Conservation (phyloP, 2,329 filamentous ascomycete species). For the Lachnellula cervina region DNA sequence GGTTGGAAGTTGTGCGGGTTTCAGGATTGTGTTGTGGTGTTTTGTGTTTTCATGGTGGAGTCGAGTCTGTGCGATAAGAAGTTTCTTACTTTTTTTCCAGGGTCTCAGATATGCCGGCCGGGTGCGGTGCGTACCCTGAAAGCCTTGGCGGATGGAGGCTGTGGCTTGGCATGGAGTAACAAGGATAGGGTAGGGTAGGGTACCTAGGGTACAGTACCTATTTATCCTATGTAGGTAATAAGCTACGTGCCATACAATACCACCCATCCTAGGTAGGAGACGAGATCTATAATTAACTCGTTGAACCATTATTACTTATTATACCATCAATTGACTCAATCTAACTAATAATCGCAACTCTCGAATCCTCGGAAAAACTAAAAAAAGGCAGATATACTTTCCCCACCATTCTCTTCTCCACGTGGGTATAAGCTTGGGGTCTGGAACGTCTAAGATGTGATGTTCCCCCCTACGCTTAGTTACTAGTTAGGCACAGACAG, state of each 20-base stretch:
- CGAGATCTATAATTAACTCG: too few relatives aligned
- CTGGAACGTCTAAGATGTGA: slow-evolving; percentile 1
- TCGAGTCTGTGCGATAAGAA: neutral
- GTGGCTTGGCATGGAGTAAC: neutral
- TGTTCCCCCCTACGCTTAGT: neutral
- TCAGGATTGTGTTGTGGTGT: too few relatives aligned
- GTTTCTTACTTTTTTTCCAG: neutral
- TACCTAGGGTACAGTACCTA: too few relatives aligned
- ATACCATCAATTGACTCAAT: too few relatives aligned
- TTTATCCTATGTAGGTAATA: too few relatives aligned
- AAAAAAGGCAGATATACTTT: neutral
- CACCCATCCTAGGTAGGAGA: too few relatives aligned
- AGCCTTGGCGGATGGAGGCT: neutral
- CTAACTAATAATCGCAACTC: too few relatives aligned
- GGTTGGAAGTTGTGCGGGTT: neutral
- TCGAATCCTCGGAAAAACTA: neutral
- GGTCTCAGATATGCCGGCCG: too few relatives aligned
- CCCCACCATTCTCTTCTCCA: neutral
- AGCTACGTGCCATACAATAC: too few relatives aligned
- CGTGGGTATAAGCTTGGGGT: neutral
- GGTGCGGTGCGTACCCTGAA: too few relatives aligned
- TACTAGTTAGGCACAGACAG: neutral
- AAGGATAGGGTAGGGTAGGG: neutral
- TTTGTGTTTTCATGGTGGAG: too few relatives aligned
- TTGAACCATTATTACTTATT: too few relatives aligned